Evolutionary conservation across 2,329 filamentous ascomycete genomes (phyloP).

Genomic region (Epichloe coenophiala): DNA sequence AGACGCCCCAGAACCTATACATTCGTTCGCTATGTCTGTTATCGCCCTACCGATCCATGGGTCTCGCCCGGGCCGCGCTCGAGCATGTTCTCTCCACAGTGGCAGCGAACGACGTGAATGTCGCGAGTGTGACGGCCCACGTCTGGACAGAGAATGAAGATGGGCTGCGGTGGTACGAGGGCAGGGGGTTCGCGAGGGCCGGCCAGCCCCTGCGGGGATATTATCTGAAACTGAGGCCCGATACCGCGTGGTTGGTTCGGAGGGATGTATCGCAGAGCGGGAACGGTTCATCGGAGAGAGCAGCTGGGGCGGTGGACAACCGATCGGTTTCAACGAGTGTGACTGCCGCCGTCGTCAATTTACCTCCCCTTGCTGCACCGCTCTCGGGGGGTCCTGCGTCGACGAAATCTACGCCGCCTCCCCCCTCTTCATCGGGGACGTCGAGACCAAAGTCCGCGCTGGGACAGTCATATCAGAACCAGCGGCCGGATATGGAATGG

Average conservation of each 20-base stretch:
- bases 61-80: slow-evolving; percentile 44
- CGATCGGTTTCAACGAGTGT: slow-evolving; percentile 11
- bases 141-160: slow-evolving; percentile 56
- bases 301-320: not conserved
- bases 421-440: not conserved
- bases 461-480: slow-evolving; percentile 43
- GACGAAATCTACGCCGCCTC: slow-evolving; percentile 14
- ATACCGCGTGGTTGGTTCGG: slow-evolving; percentile 46
- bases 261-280: slow-evolving; percentile 17
- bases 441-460: slow-evolving; percentile 10
- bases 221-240: slow-evolving; percentile 48
- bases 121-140: slow-evolving; percentile 43
- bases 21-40: slow-evolving; percentile 51
- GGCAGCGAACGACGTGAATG: slow-evolving; percentile 21
- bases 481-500: slow-evolving; percentile 47
- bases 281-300: not conserved
- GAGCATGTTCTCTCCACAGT: slow-evolving; percentile 34
- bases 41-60: slow-evolving; percentile 47
- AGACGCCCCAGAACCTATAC: slow-evolving; percentile 36
- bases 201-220: slow-evolving; percentile 39
- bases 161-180: slow-evolving; percentile 47
- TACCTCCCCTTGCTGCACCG: slow-evolving; percentile 9
- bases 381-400: slow-evolving; percentile 1
- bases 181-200: slow-evolving; percentile 40
- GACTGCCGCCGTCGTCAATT: slow-evolving; percentile 19